Percentiles rank a stretch among this genome's conserved stretches.
These are phyloP conservation scores for Puccinia triticina DNA, from an alignment of 1,284 basidiomycete species.

Conservation along the genomic window DNA sequence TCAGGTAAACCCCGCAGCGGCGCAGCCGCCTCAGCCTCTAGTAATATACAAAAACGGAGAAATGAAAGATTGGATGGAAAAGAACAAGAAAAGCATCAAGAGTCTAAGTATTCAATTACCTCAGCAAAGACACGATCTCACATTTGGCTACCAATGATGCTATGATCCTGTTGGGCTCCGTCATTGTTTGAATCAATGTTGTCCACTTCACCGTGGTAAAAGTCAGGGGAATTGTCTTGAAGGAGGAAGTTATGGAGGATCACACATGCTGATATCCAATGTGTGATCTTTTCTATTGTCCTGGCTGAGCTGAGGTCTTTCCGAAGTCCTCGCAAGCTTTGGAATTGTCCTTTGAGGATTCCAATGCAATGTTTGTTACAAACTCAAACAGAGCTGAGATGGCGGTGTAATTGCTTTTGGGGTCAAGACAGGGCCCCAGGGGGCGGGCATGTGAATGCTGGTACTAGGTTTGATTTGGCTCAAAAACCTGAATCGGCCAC, in stretches of 20 bases:
- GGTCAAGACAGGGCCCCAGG: background rate
- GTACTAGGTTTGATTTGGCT: background rate
- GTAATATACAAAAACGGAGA: too few species aligned
- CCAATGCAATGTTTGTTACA: constrained; percentile 30
- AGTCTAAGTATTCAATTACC: too few species aligned
- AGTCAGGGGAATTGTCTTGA: background rate
- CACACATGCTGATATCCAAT: constrained; percentile 22
- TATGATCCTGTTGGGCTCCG: background rate
- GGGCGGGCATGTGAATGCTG: background rate
- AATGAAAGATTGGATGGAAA: too few species aligned
- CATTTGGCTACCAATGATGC: too few species aligned
- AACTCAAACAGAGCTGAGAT: background rate
- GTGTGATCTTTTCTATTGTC: background rate
- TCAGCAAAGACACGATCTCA: too few species aligned
- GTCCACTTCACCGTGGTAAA: background rate
- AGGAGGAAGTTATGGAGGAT: constrained; percentile 23
- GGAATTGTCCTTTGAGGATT: constrained; percentile 7
- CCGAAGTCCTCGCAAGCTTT: constrained; percentile 1
- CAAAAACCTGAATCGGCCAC: background rate
- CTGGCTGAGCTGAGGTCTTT: background rate
- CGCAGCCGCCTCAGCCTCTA: too few species aligned
- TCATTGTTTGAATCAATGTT: background rate
- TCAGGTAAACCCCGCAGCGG: too few species aligned
- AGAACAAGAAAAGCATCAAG: too few species aligned
- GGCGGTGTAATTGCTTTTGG: background rate